Evolutionary conservation across 2,329 filamentous ascomycete genomes (phyloP), one percentile per base, ranked within the genome.

Genomic region (Arthrocladium fulminans): DNA sequence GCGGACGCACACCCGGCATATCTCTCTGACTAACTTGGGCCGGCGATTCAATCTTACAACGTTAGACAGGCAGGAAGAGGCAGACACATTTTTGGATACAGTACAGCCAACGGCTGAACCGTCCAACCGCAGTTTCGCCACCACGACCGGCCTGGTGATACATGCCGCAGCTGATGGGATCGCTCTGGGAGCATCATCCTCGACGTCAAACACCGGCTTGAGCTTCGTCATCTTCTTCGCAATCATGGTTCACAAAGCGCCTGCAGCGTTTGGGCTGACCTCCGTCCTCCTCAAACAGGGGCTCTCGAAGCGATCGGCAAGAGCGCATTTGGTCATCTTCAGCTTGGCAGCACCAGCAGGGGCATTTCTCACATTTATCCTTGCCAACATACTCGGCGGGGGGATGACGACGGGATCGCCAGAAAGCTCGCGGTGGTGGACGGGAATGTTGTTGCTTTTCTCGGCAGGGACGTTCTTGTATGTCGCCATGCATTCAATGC

Each of bases 401-500:
- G 73, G 68, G 73, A 63, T 52, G 66, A 63, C 61, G 44, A 66
- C 71, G 2, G 68, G 73, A 34, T 74, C 73, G 46, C 78, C 82
- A 45, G 76, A 80, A 41, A 73, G 74, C 17, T 80, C 86, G 49
- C 79, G 82, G 59, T 96, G 88, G 81, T 89, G 86, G 73, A 97
- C 90, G 0, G 92, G 92, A 20, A 87, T 95, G 74, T 71, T 97
- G 37, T 71, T 98, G 7, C 72, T 97, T n/a, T 98, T 98, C 63
- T 95, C 88, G 0, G 92, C 85, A 0, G 92, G 92, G 13, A 98
- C 92, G 0, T 98, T 98, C 63, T 68, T 98, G 84, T 95, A 97
- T 61, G 92, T 98, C 37, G 92, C 92, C 1, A 96, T 97, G 89
- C 92, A 98, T 63, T 88, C 89, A 1, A 95, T 97, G 88, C 86